Evolutionary conservation across 2,329 filamentous ascomycete species (phyloP), one percentile per base, ranked within the genome.

Genomic region (Trichoderma pleuroti): DNA sequence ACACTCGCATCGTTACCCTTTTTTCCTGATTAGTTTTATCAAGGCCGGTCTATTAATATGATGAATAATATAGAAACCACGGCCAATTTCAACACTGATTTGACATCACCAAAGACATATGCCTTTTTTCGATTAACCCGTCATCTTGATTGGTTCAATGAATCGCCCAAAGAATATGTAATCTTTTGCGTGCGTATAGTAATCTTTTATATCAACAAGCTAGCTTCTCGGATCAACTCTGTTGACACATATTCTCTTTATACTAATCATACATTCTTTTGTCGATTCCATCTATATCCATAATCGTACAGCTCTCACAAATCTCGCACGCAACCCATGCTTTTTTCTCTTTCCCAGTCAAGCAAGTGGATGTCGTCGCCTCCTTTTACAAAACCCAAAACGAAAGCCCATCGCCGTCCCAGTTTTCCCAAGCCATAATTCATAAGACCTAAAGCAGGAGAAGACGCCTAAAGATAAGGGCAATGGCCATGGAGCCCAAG

Each of bases 221-320:
- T 18, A 36, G 34, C 6, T 36, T 7, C n/a, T 36, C 18, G 21
- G 46, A 21, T 21, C n/a, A 54, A 16, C 10, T n/a, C 34, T 14
- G 14, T 46, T n/a, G 34, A 49, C 14, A 16, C 24, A 5, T 18
- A 7, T 24, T 34, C 5, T 34, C 39, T 57, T 42, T 52, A 66
- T 66, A 42, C 63, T 68, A 68, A 28, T 52, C 39, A 68, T 68
- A 68, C 66, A 68, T n/a, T 8, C 30, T 61, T 12, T 36, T 21
- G n/a, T 52, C 21, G 46, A 24, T 24, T 14, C 46, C 46, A 24
- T 52, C 46, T 21, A 61, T n/a, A 18, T 14, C 26, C 39, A 7
- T 68, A 28, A 61, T 68, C 66, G 30, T 68, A 68, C 66, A 68
- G 56, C 18, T 36, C n/a, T 2, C 7, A 12, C n/a, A 34, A 3